Conservation (phyloP, 108 stramenopile genomes). For the Pseudonitzschia delicatissima region DNA sequence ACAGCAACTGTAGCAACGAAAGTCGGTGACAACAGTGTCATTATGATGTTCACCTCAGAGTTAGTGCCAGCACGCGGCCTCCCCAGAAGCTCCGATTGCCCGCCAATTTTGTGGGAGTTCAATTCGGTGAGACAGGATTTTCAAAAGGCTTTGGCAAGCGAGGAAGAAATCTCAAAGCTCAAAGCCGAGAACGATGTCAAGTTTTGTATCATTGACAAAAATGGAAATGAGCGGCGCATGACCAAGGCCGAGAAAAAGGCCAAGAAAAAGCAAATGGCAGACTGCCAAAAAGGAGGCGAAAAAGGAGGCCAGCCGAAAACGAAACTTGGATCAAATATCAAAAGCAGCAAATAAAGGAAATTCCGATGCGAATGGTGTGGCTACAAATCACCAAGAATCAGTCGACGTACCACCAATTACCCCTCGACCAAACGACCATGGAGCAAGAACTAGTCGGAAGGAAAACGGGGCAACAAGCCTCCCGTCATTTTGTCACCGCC, state of each 20-base stretch:
- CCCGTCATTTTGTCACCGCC: constrained; percentile 64
- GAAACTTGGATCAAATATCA: constrained; percentile 16
- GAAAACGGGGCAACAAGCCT: constrained; percentile 44
- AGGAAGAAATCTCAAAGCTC: background rate
- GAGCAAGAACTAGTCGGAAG: constrained; percentile 55
- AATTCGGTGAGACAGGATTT: constrained; percentile 34
- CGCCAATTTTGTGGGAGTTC: constrained; percentile 52
- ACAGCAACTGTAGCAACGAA: background rate
- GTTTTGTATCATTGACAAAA: constrained; percentile 49
- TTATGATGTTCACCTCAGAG: constrained; percentile 25
- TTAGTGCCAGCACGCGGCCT: constrained; percentile 25
- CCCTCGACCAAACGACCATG: constrained; percentile 28
- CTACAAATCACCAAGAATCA: background rate
- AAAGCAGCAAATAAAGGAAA: constrained; percentile 2
- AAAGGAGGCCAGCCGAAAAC: constrained; percentile 16
- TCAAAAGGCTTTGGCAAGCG: background rate
- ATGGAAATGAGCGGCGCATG: constrained; percentile 72
- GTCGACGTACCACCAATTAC: constrained; percentile 26
- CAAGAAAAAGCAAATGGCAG: constrained; percentile 38
- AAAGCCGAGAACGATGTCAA: constrained; percentile 14
- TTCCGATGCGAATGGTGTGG: constrained; percentile 1
- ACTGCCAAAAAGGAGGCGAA: constrained; percentile 36
- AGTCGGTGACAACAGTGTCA: constrained; percentile 6
- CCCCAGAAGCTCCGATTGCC: constrained; percentile 28
- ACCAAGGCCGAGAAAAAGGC: constrained; percentile 71